Evolutionary conservation across 2,329 filamentous ascomycete genomes (phyloP).

Genomic region (Fusarium tuaranense): DNA sequence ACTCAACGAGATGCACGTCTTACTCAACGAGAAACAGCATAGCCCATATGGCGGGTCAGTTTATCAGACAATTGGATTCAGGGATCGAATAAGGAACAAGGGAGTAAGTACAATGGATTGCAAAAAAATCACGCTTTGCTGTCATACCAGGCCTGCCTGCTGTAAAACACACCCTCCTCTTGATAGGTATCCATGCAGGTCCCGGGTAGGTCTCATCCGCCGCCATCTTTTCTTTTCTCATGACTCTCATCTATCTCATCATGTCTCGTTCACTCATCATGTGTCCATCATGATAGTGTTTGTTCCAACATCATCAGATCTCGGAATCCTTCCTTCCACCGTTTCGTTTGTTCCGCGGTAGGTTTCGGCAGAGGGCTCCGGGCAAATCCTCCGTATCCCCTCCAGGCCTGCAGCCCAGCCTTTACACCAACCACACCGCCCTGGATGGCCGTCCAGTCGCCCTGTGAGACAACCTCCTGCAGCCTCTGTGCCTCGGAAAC

Average conservation of each 20-base stretch:
- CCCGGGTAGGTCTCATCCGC: slow-evolving; percentile 5
- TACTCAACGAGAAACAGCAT: slow-evolving; percentile 16
- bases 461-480: slow-evolving; percentile 74
- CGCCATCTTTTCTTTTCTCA: not conserved
- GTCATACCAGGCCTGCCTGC: slow-evolving; percentile 10
- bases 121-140: not conserved
- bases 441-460: slow-evolving; percentile 79
- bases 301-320: slow-evolving; percentile 65
- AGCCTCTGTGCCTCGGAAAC: slow-evolving; percentile 70
- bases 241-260: not conserved
- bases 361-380: slow-evolving; percentile 54
- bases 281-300: slow-evolving; percentile 46
- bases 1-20: slow-evolving; percentile 14
- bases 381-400: slow-evolving; percentile 72
- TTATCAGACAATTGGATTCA: slow-evolving; percentile 8
- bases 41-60: not conserved
- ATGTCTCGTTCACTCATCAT: slow-evolving; percentile 4
- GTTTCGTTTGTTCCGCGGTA: slow-evolving; percentile 59
- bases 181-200: slow-evolving; percentile 26
- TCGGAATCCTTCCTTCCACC: slow-evolving; percentile 68
- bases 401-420: slow-evolving; percentile 73
- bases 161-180: slow-evolving; percentile 5
- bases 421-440: slow-evolving; percentile 80
- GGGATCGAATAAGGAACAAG: not conserved
- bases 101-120: not conserved